A percentile compares a stretch with the other conserved stretches of the same genome.
Evolutionary conservation across 192 early-diverging fungal genomes (phyloP).

Genomic region (Backusella psychrophila): DNA sequence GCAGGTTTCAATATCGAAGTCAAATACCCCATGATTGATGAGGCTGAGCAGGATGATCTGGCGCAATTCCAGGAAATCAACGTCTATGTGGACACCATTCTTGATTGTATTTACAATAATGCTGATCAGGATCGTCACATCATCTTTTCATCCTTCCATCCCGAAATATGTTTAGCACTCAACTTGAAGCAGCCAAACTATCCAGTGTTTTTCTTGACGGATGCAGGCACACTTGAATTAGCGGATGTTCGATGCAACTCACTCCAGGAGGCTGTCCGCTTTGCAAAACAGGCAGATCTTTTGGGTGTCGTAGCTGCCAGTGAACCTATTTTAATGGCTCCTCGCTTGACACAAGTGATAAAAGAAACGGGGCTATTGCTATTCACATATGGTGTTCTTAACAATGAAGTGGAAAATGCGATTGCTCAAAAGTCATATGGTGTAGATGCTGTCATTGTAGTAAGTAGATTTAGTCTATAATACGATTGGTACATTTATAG

Average conservation of each 20-base stretch:
- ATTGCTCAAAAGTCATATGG: constrained; percentile 73
- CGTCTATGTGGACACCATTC: constrained; percentile 80
- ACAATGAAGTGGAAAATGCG: constrained; percentile 71
- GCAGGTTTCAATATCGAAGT: constrained; percentile 95
- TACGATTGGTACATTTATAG: neutral
- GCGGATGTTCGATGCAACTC: constrained; percentile 82
- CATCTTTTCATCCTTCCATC: constrained; percentile 93
- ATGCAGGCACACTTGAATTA: constrained; percentile 71
- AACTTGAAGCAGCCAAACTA: constrained; percentile 85
- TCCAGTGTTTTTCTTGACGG: constrained; percentile 91
- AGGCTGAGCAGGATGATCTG: constrained; percentile 77
- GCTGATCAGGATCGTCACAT: constrained; percentile 63
- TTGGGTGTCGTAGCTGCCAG: constrained; percentile 80
- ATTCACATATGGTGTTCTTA: constrained; percentile 82
- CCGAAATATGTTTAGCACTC: constrained; percentile 81
- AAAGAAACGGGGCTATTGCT: constrained; percentile 68
- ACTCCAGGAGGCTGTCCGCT: constrained; percentile 71
- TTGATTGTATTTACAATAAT: constrained; percentile 70
- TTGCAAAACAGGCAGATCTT: constrained; percentile 70
- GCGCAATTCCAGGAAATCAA: constrained; percentile 77
- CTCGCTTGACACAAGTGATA: constrained; percentile 66
- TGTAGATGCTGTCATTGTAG: constrained; percentile 87
- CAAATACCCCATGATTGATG: constrained; percentile 93
- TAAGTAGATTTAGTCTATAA: constrained; percentile 23
- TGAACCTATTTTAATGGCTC: constrained; percentile 73